These are phyloP conservation scores for Ceratobasidium sp. DNA, from an alignment of 1,284 basidiomycete genomes.

Conservation along the genomic window DNA sequence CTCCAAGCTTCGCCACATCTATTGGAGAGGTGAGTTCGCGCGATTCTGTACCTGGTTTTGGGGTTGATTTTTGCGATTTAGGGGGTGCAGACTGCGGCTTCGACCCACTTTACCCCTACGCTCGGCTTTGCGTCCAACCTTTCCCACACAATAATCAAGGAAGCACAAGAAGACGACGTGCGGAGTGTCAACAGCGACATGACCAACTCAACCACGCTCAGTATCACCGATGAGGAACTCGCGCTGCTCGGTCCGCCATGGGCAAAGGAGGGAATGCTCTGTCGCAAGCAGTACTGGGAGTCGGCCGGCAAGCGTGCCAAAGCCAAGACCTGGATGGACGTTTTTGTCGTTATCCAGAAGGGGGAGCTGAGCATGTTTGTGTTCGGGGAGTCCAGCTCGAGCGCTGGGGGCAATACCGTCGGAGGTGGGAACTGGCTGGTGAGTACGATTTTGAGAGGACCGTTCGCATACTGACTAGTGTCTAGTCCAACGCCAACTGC, in stretches of 20 bases:
- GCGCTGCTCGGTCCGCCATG: constrained; percentile 95
- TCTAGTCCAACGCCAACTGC: constrained; percentile 80
- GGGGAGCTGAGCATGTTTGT: constrained; percentile 96
- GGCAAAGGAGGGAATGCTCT: constrained; percentile 98
- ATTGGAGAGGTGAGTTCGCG: constrained; percentile 72
- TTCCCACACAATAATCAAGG: constrained; percentile 94
- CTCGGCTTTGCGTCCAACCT: constrained; percentile 96
- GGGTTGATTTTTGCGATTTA: constrained; percentile 50
- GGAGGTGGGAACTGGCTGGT: constrained; percentile 95
- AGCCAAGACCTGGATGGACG: constrained; percentile 90
- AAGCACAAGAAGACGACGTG: constrained; percentile 91
- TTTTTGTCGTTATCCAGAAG: constrained; percentile 94
- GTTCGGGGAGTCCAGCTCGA: constrained; percentile 74
- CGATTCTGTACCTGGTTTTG: constrained; percentile 18
- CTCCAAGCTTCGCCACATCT: constrained; percentile 87
- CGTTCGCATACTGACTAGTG: neutral
- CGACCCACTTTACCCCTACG: constrained; percentile 75
- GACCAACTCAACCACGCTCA: constrained; percentile 73
- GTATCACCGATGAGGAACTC: constrained; percentile 92
- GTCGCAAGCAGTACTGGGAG: constrained; percentile 95
- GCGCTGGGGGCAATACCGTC: constrained; percentile 65
- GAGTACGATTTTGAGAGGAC: constrained; percentile 54
- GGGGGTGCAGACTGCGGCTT: constrained; percentile 56
- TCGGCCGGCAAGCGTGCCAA: constrained; percentile 80
- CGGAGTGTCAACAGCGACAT: constrained; percentile 72